A percentile compares a stretch with the other conserved stretches of the same genome.
Conservation (phyloP, 306 rosid genomes). For the Gillenia trifoliata region DNA sequence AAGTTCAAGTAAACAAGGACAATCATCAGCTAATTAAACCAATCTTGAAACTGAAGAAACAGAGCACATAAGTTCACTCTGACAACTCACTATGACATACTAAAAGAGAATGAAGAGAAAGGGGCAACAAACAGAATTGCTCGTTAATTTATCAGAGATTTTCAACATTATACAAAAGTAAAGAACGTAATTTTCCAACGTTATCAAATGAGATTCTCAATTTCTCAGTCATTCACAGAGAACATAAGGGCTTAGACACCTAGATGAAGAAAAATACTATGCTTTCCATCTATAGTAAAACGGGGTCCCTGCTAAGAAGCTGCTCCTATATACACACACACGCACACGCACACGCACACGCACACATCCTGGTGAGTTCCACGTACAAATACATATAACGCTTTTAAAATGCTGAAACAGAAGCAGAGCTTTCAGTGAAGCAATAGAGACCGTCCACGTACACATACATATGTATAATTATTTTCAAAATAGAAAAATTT, state of each 20-base stretch:
- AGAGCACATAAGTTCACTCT: no score
- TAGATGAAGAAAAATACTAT: not conserved
- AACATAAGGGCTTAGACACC: no score
- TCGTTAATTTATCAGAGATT: not conserved
- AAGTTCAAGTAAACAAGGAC: conserved; percentile 14
- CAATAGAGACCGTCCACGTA: no score
- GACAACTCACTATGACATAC: not conserved
- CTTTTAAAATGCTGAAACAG: not conserved
- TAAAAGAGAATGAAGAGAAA: not conserved
- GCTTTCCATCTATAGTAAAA: not conserved
- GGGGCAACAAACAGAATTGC: not conserved
- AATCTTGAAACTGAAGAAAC: not conserved
- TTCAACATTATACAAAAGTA: not conserved
- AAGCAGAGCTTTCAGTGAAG: conserved; percentile 8
- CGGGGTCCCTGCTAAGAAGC: no score
- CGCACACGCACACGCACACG: no score
- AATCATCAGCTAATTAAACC: conserved; percentile 16
- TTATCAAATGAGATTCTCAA: not conserved
- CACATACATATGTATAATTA: no score
- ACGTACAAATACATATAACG: not conserved
- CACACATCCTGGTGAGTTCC: no score
- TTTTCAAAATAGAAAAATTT: not conserved
- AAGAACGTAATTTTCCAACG: not conserved
- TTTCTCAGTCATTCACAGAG: no score
- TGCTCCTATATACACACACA: no score